Percentiles rank a stretch among this genome's conserved stretches.
Conservation (phyloP, 139 green algal species). For the Ettlia oleoabundans region DNA sequence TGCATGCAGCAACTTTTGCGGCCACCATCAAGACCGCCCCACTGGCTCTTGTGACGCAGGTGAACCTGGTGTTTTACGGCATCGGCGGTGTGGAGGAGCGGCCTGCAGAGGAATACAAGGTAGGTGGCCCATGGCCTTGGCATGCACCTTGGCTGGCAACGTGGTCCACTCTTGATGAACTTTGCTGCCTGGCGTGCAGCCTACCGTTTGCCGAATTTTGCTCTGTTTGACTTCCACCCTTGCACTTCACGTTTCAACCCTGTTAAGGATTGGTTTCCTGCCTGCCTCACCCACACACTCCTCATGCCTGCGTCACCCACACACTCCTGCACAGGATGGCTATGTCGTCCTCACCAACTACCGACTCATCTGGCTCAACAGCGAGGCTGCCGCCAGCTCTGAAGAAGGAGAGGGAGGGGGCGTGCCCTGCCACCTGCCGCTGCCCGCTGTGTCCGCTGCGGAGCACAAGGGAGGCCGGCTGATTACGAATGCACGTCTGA, state of each 20-base stretch:
- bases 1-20: too few species aligned
- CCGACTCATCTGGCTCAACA: constrained; percentile 42
- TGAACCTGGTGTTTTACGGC: constrained; percentile 67
- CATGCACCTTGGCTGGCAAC: constrained; percentile 31
- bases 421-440: constrained; percentile 45
- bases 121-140: background rate
- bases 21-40: too few species aligned
- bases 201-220: too few species aligned
- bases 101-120: constrained; percentile 23
- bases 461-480: constrained; percentile 32
- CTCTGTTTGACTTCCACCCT: too few species aligned
- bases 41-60: too few species aligned
- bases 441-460: constrained; percentile 18
- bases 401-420: background rate
- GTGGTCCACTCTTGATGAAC: too few species aligned
- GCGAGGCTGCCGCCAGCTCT: background rate
- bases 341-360: constrained; percentile 45
- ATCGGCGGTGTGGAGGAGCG: constrained; percentile 52
- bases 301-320: too few species aligned
- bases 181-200: too few species aligned
- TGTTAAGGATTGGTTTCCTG: too few species aligned
- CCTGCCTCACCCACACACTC: too few species aligned
- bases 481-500: constrained; percentile 28
- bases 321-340: constrained; percentile 31
- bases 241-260: too few species aligned